phyloP scores from a whole-genome alignment of 2,329 filamentous ascomycete species.

The Pseudocercospora pini-densiflorae region DNA sequence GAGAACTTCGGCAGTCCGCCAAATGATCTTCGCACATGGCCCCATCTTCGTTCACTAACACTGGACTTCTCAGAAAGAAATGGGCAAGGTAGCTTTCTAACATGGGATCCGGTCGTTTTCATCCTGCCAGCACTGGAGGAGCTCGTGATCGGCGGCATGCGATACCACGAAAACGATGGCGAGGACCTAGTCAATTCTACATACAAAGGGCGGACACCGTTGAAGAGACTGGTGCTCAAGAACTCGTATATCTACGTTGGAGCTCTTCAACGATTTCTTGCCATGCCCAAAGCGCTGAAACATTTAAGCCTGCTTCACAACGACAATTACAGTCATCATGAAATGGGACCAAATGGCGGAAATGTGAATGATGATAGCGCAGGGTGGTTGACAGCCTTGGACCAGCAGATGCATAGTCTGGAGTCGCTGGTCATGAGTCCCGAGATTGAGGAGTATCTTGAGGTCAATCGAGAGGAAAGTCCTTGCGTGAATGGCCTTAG shows the following conservation, averaged over 20 bases:
- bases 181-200: background rate
- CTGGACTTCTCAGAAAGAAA: background rate
- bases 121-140: background rate
- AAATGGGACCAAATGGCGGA: background rate
- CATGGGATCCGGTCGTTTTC: background rate
- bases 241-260: background rate
- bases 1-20: background rate
- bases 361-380: background rate
- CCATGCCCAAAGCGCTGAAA: background rate
- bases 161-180: background rate
- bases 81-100: background rate
- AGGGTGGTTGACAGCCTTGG: background rate
- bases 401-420: background rate
- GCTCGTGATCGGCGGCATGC: background rate
- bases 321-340: background rate
- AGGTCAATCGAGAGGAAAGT: background rate
- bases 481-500: background rate
- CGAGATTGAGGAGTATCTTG: background rate
- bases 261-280: background rate
- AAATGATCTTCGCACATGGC: background rate
- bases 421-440: background rate
- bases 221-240: background rate
- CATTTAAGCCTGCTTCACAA: background rate
- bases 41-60: background rate
- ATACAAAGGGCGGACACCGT: background rate